Base-by-base conservation (phyloP, 73 alveolate genomes). In the Effrenium voratum region DNA sequence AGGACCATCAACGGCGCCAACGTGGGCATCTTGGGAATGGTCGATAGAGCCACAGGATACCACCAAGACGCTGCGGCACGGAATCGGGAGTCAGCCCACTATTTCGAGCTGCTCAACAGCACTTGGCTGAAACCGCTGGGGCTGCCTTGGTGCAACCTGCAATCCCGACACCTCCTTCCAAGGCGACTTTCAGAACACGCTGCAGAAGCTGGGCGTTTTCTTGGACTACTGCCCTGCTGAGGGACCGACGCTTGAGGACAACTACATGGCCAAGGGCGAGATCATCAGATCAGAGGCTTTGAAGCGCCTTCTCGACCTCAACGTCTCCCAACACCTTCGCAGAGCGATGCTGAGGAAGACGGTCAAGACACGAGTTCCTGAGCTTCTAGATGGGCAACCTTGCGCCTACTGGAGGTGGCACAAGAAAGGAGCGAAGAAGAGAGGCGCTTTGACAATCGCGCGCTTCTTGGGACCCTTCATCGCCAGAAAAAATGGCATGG, bases 381-480 rank as follows among this genome's bases (percentile, higher is more conserved):
- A n/a, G n/a, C n/a, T n/a, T n/a, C n/a, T n/a, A n/a, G n/a, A n/a
- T n/a, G n/a, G n/a, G n/a, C n/a, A n/a, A n/a, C n/a, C n/a, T n/a
- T n/a, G n/a, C n/a, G n/a, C n/a, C n/a, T n/a, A n/a, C n/a, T n/a
- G n/a, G n/a, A n/a, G n/a, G n/a, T n/a, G n/a, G n/a, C n/a, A n/a
- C n/a, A n/a, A n/a, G n/a, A n/a, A n/a, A n/a, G n/a, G n/a, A n/a
- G n/a, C n/a, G n/a, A n/a, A n/a, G n/a, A n/a, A n/a, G n/a, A n/a
- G n/a, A n/a, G n/a, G n/a, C n/a, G n/a, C n/a, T n/a, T n/a, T n/a
- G n/a, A n/a, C n/a, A n/a, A n/a, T n/a, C n/a, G n/a, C n/a, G n/a
- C n/a, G n/a, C n/a, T n/a, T 4, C 63, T 46, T 80, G 70, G 72
- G 91, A 80, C 55, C 91, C 91, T 5, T 43, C 66, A 30, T 47